Percentiles rank a stretch among this genome's conserved stretches.
Evolutionary conservation across 768 basidiomycete species (phyloP).

Genomic region (Boletus patriciae): DNA sequence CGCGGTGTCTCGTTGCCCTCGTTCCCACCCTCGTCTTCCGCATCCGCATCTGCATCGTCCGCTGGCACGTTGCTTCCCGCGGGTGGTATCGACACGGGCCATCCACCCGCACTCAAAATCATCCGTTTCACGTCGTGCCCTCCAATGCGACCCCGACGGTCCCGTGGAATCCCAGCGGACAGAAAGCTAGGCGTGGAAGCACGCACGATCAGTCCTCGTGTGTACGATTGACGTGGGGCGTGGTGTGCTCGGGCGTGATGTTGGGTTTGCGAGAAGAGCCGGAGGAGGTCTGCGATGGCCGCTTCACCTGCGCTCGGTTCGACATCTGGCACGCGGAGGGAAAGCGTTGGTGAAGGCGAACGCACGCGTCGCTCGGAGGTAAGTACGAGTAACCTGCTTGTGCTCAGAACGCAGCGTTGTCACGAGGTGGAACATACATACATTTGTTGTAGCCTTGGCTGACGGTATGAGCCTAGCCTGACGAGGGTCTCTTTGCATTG

Average conservation of each 20-base stretch:
- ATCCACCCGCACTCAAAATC: constrained; percentile 31
- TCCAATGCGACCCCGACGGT: constrained; percentile 75
- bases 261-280: constrained; percentile 55
- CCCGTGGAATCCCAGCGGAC: constrained; percentile 70
- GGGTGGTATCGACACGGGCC: constrained; percentile 12
- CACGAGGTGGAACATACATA: constrained; percentile 33
- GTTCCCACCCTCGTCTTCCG: constrained; percentile 38
- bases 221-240: constrained; percentile 28
- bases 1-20: constrained; percentile 60
- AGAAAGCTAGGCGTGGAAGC: constrained; percentile 61
- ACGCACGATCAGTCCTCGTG: constrained; percentile 29
- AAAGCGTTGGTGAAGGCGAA: constrained; percentile 58
- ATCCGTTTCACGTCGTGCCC: constrained; percentile 31
- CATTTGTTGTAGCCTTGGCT: constrained; percentile 82
- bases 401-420: constrained; percentile 3
- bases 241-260: constrained; percentile 34
- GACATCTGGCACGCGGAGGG: constrained; percentile 48
- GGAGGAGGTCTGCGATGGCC: constrained; percentile 66
- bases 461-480: constrained; percentile 56
- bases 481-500: constrained; percentile 57
- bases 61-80: constrained; percentile 3
- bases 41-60: constrained; percentile 35
- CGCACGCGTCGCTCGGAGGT: constrained; percentile 64
- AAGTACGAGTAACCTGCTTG: constrained; percentile 66
- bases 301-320: constrained; percentile 64